These are phyloP conservation scores for Citrus australasica DNA, from an alignment of 345 rosid species.

Conservation along the genomic window DNA sequence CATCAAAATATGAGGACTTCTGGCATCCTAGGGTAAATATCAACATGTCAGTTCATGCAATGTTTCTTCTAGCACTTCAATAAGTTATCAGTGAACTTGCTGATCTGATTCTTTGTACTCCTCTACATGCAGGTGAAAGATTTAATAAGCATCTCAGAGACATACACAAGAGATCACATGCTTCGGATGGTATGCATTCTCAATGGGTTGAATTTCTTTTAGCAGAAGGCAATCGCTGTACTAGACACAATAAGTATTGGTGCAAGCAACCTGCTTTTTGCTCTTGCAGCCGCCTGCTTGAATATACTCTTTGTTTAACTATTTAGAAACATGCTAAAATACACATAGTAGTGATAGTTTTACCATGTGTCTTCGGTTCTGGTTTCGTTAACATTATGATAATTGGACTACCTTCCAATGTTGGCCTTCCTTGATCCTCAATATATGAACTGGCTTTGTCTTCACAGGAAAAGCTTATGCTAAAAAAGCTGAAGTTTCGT, in stretches of 20 bases:
- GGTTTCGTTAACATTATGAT: not conserved
- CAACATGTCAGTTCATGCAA: not conserved
- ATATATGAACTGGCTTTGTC: constrained; percentile 12
- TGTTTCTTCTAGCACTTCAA: not conserved
- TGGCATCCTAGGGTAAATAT: constrained; percentile 91
- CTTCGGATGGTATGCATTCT: constrained; percentile 56
- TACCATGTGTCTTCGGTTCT: not conserved
- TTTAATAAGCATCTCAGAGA: constrained; percentile 77
- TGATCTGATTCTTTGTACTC: not conserved
- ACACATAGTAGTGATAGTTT: not conserved
- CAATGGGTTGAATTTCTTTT: not conserved
- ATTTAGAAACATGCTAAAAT: not conserved
- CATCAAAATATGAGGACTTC: constrained; percentile 94
- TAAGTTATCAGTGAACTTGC: not conserved
- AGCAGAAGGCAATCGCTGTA: not conserved
- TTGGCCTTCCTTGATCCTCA: not conserved
- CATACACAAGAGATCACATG: constrained; percentile 74
- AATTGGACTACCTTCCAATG: not conserved
- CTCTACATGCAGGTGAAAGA: constrained; percentile 66
- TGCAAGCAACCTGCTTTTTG: not conserved
- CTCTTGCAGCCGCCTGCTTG: not conserved
- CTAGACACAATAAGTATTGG: not conserved
- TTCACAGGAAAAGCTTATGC: constrained; percentile 75
- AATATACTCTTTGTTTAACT: not conserved
- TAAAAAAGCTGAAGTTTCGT: constrained; percentile 75